Evolutionary conservation across 345 rosid species (phyloP), one percentile per base, ranked within the genome.

Genomic region (Viola odorata): DNA sequence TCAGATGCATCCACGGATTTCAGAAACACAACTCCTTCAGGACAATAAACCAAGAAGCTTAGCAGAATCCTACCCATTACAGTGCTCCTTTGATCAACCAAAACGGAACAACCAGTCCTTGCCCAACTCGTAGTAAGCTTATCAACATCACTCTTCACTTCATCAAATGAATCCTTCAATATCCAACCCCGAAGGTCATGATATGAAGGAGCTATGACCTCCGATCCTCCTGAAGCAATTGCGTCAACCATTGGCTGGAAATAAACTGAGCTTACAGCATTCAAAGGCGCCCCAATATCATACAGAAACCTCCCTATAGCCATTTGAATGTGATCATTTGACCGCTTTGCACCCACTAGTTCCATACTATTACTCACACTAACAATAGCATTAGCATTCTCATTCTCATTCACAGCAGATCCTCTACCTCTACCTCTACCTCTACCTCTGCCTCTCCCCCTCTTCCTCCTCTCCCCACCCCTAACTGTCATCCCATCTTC

Each of bases 211-310:
- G 47, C 42, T 10, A 5, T 23, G 32, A 55, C 58, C 16, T 57
- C 40, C 6, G 58, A 54, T 32, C 75, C 69, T 39, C 48, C 61
- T 3, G 62, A 57, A 17, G 72, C 61, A 40, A 75, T 53, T 1
- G 70, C 69, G 41, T 75, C 61, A 55, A 69, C 55, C 75, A 74
- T 64, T 32, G 49, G 63, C 57, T 55, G 69, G 14, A 58, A 68
- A 47, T 68, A 69, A 42, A 39, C 37, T 0, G 67, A 64, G 50
- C 55, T 69, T 45, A 61, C 67, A 64, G 70, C 73, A 55, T 60
- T 64, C 36, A 76, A 44, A 64, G 87, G 81, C 12, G 88, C 98
- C 45, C 98, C 95, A 40, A 86, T 81, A 70, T 85, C 95, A 57
- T 75, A 85, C 60, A 91, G 63, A 63, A 89, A 86, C 80, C 80